phyloP scores from a whole-genome alignment of 768 basidiomycete species.

The Lactarius evosmus region DNA sequence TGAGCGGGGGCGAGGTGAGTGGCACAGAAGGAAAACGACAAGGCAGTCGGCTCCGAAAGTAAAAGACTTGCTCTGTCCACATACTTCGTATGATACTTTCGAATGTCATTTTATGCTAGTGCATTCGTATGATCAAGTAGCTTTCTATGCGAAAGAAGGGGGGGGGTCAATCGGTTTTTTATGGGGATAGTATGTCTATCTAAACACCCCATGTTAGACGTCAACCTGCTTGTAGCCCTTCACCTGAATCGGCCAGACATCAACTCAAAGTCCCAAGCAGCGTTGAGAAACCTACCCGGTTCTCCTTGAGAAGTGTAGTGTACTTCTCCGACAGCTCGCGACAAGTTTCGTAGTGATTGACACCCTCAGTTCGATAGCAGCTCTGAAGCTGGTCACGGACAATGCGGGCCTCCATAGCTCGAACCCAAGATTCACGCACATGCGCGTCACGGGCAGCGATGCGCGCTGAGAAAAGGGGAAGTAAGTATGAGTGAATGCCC shows the following conservation, averaged over 20 bases:
- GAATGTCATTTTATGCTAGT: slow-evolving; percentile 3
- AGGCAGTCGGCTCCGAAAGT: slow-evolving; percentile 48
- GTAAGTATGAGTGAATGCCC: background rate
- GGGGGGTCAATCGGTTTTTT: background rate
- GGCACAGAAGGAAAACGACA: slow-evolving; percentile 50
- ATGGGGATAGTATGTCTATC: slow-evolving; percentile 1
- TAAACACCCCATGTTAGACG: slow-evolving; percentile 32
- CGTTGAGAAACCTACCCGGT: slow-evolving; percentile 56
- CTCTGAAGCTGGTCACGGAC: slow-evolving; percentile 86
- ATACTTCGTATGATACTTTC: background rate
- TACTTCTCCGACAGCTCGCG: slow-evolving; percentile 84
- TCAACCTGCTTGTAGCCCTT: slow-evolving; percentile 84
- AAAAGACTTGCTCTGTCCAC: slow-evolving; percentile 31
- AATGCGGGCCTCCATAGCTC: slow-evolving; percentile 87
- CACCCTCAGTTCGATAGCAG: slow-evolving; percentile 87
- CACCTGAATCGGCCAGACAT: slow-evolving; percentile 48
- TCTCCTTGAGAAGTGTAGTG: slow-evolving; percentile 69
- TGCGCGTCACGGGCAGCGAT: slow-evolving; percentile 66
- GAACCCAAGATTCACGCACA: slow-evolving; percentile 91
- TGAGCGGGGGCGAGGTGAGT: slow-evolving; percentile 64
- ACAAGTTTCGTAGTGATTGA: slow-evolving; percentile 89
- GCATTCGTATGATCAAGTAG: background rate
- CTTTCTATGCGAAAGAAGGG: background rate
- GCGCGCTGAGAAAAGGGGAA: slow-evolving; percentile 44
- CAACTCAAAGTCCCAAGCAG: background rate